A percentile compares a stretch with the other conserved stretches of the same genome.
Conservation (phyloP, 768 basidiomycete genomes). For the Lentinula detonsa region DNA sequence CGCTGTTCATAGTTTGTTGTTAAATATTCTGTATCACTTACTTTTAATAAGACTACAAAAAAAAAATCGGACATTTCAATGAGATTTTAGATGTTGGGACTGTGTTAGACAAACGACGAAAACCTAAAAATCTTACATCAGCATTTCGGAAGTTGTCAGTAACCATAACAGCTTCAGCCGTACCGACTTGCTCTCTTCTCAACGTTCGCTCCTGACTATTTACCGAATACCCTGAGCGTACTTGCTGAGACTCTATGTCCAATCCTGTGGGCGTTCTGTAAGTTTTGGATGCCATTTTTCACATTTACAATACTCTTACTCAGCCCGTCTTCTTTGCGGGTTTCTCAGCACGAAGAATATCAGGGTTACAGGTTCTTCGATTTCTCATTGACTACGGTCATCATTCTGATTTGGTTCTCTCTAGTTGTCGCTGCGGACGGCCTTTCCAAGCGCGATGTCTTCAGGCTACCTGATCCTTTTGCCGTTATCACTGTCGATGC, state of each 20-base stretch:
- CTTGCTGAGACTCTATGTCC: constrained; percentile 28
- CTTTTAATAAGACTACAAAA: too few species aligned
- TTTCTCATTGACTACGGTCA: neutral
- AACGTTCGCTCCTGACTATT: too few species aligned
- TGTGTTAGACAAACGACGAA: neutral
- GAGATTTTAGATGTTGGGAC: too few species aligned
- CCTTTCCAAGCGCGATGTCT: constrained; percentile 90
- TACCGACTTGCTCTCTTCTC: too few species aligned
- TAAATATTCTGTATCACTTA: too few species aligned
- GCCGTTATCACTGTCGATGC: constrained; percentile 98
- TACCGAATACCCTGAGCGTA: neutral
- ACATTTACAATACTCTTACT: constrained; percentile 11
- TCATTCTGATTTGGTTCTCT: neutral
- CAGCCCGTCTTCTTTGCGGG: neutral
- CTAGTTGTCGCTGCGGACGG: constrained; percentile 94
- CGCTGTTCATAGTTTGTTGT: too few species aligned
- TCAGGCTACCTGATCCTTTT: constrained; percentile 95
- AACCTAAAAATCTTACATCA: neutral
- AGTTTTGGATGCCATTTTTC: constrained; percentile 16
- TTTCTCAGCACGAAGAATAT: constrained; percentile 60
- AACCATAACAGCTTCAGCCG: too few species aligned
- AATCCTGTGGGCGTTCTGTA: constrained; percentile 41
- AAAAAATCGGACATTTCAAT: too few species aligned
- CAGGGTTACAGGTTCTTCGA: constrained; percentile 58
- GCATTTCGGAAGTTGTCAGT: neutral